Evolutionary conservation across 1,284 basidiomycete species (phyloP).

Genomic region (Fomitopsis betulina): DNA sequence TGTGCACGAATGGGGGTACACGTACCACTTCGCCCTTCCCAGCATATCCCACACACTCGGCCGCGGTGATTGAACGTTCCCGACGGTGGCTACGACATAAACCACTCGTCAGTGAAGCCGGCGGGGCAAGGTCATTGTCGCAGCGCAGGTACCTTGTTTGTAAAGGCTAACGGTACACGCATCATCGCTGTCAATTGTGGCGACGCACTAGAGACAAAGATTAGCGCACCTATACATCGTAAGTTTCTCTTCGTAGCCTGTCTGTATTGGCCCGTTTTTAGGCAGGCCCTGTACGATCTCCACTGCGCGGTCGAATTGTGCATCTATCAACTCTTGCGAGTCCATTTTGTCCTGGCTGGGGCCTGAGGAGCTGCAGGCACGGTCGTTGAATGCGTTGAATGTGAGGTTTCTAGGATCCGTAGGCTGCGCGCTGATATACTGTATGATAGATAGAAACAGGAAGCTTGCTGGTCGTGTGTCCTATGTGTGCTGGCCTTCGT

Average conservation of each 20-base stretch:
- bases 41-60: slow-evolving; percentile 93
- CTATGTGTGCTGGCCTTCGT: not conserved
- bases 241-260: slow-evolving; percentile 94
- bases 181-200: not conserved
- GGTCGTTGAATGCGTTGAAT: no score
- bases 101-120: not conserved
- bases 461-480: not conserved
- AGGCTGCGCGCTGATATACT: not conserved
- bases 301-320: slow-evolving; percentile 90
- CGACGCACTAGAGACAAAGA: not conserved
- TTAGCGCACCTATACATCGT: slow-evolving; percentile 80
- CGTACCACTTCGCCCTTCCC: slow-evolving; percentile 90
- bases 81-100: slow-evolving; percentile 67
- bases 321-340: slow-evolving; percentile 60
- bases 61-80: slow-evolving; percentile 75
- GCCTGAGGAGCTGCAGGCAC: not conserved
- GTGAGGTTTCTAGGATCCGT: no score
- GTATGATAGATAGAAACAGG: not conserved
- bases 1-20: not conserved
- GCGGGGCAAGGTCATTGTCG: not conserved
- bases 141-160: slow-evolving; percentile 71
- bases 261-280: slow-evolving; percentile 94
- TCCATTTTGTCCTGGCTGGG: slow-evolving; percentile 37
- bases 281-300: slow-evolving; percentile 91
- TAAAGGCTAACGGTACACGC: slow-evolving; percentile 57